Evolutionary conservation across 164 flowering plant genomes (phyloP), one percentile per base, ranked within the genome.

Genomic region (Warburgia ugandensis): DNA sequence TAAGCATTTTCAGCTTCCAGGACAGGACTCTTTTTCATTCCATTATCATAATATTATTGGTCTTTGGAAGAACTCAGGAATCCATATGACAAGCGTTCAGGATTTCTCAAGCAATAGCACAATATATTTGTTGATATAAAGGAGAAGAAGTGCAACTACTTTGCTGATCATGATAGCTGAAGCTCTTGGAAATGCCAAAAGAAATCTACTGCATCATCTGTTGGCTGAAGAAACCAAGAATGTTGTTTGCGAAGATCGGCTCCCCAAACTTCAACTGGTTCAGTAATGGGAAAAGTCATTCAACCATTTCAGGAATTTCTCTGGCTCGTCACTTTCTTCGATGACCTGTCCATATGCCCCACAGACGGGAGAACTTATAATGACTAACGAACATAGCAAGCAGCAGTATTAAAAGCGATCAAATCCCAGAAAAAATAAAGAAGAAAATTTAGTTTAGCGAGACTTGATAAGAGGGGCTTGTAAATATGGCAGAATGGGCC

Each of bases 281-380:
- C 48, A 19, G 11, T 35, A 33, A 32, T 45, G 44, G 50, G 43
- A 57, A 28, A 57, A 62, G 33, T 29, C 50, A 32, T 52, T 43
- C 64, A 67, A 54, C 60, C 58, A 39, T 23, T 54, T 54, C 42
- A 54, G 58, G 54, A 67, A 67, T 25, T 58, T 63, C 6, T 45
- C 60, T 32, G 58, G 53, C 44, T 67, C 63, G 30, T 57, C 59
- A 23, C 50, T 43, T 61, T 67, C 71, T 45, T 50, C 58, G 35
- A 67, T 61, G 16, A 67, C 71, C 67, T 67, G 64, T 29, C 45
- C 36, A 37, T 16, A 23, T 25, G 16, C 41, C 43, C 7, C 3
- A 42, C 29, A 30, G 20, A 53, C 45, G 33, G 2, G 29, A 35
- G 1, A 33, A 37, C 49, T 25, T 14, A 16, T 7, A 5, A 3